Base-by-base conservation (phyloP, 2,329 filamentous ascomycete species). In the Lecanosticta acicola region DNA sequence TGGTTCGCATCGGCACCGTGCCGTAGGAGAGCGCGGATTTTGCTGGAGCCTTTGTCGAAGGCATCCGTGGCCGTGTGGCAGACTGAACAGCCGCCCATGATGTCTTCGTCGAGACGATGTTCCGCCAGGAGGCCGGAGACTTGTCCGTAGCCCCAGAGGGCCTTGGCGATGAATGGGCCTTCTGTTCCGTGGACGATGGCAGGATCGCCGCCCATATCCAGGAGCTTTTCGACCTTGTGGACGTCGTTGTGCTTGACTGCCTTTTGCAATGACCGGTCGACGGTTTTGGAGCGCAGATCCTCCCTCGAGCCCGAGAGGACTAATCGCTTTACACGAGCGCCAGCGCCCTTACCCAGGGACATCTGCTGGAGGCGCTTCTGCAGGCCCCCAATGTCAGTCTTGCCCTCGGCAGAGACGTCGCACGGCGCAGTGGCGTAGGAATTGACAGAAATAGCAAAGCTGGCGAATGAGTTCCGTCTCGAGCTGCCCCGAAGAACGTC, bases 371-470 rank as follows among this genome's bases (percentile, higher is more conserved):
- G 39, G 5, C 57, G 49, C 32, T 55, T 50, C 40, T 55, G 46
- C 1, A 60, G 45, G 16, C 58, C 58, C 19, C 52, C 51, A 11
- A 60, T 49, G 34, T 60, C 58, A 37, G 54, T 53, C 32, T 53
- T 48, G 18, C 52, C 54, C n/a, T 54, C 49, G 7, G 34, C 36
- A 7, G 24, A 37, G 10, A 46, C 47, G 41, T 60, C 58, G 49
- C 58, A 60, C 2, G 58, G 58, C 16, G 57, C 58, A 3, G 55
- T 56, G 32, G 51, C 51, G 43, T 56, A 53, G 7, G 57, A 56
- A 33, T 58, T 58, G 40, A 60, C 48, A 24, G 51, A 57, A 39
- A 56, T 41, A 14, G 55, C 56, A 38, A 50, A 55, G 47, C 52
- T 54, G 38, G 48, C 49, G 33, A 54, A 49, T 3, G 57, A 54